A percentile compares a stretch with the other conserved stretches of the same genome.
phyloP scores from a whole-genome alignment of 805 yeast genomes.

The Scheffersomyces lignosus region DNA sequence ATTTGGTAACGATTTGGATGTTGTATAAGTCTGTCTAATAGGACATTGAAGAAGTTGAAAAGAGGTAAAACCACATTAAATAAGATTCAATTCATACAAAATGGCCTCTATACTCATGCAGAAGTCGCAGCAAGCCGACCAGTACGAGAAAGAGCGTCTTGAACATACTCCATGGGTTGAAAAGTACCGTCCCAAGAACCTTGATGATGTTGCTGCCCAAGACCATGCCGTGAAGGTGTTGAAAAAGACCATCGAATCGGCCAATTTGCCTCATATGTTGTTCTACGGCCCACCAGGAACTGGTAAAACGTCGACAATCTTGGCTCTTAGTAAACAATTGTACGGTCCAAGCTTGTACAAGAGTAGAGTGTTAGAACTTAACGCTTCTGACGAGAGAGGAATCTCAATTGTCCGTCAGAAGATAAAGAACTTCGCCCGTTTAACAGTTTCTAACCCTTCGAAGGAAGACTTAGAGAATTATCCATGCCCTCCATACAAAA shows the following conservation, averaged over 20 bases:
- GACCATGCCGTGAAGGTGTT: conserved; percentile 84
- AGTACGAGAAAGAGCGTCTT: conserved; percentile 41
- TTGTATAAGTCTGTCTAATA: no score
- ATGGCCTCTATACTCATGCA: conserved; percentile 10
- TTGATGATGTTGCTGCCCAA: conserved; percentile 90
- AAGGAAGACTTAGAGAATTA: conserved; percentile 66
- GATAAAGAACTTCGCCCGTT: conserved; percentile 81
- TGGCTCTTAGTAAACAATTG: conserved; percentile 77
- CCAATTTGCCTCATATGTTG: conserved; percentile 88
- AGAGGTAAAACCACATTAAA: no score
- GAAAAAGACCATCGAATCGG: conserved; percentile 72
- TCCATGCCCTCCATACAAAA: conserved; percentile 96
- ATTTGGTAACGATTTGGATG: no score
- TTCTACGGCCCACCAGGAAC: conserved; percentile 96
- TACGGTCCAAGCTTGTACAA: conserved; percentile 71
- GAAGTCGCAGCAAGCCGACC: conserved; percentile 10
- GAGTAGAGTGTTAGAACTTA: conserved; percentile 74
- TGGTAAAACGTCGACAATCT: conserved; percentile 85
- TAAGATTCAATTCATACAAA: not conserved
- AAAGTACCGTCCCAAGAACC: conserved; percentile 78
- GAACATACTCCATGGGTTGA: conserved; percentile 88
- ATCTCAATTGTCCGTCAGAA: conserved; percentile 84
- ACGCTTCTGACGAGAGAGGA: conserved; percentile 92
- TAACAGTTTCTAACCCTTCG: conserved; percentile 79
- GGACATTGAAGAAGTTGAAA: no score